Evolutionary conservation across 2,329 filamentous ascomycete genomes (phyloP).

Genomic region (Zalaria obscura): DNA sequence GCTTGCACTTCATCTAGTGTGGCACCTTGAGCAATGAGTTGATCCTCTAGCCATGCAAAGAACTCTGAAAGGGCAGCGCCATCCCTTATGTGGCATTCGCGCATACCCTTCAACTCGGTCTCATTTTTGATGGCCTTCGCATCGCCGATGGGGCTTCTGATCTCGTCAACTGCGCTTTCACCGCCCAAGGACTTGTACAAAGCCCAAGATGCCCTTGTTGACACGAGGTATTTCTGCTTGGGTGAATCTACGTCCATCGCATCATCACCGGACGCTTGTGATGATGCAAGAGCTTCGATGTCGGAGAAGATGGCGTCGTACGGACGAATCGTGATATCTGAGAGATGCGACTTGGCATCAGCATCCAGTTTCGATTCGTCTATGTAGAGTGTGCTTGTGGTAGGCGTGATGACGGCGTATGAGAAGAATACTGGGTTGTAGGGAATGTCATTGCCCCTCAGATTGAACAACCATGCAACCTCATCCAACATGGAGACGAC

Average conservation of each 20-base stretch:
- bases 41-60: conserved; percentile 92
- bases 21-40: conserved; percentile 59
- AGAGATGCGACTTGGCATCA: conserved; percentile 56
- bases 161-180: conserved; percentile 70
- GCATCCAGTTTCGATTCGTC: conserved; percentile 63
- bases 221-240: conserved; percentile 63
- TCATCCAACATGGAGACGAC: conserved; percentile 93
- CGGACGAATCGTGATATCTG: conserved; percentile 59
- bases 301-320: conserved; percentile 74
- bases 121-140: conserved; percentile 92
- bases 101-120: conserved; percentile 81
- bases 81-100: conserved; percentile 83
- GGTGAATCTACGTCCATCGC: conserved; percentile 1
- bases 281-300: conserved; percentile 45
- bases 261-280: conserved; percentile 7
- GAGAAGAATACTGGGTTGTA: conserved; percentile 99
- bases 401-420: conserved; percentile 76
- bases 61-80: conserved; percentile 83
- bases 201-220: conserved; percentile 86
- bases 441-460: conserved; percentile 86
- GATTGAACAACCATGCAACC: conserved; percentile 96
- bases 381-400: conserved; percentile 65
- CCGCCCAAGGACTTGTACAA: conserved; percentile 76
- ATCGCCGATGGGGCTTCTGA: conserved; percentile 75
- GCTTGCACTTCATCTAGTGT: conserved; percentile 75